Conservation (phyloP, 1,284 basidiomycete genomes). For the Microbotryomycetes sp. region DNA sequence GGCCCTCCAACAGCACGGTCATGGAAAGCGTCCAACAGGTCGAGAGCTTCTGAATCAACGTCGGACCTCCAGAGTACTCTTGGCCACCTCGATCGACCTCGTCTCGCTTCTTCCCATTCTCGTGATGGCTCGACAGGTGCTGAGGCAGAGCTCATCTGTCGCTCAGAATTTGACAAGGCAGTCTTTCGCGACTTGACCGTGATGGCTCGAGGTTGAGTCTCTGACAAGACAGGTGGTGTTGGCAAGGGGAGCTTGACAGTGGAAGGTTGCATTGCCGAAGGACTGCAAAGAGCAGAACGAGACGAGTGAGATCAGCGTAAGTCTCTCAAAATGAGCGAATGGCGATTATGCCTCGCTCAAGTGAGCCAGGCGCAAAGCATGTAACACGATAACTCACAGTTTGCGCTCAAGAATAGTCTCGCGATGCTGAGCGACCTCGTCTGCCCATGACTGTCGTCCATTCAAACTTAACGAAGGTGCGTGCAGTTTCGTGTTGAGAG, state of each 20-base stretch:
- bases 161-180: too few relatives aligned
- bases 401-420: background rate
- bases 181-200: too few relatives aligned
- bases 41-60: conserved; percentile 11
- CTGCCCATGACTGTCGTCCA: background rate
- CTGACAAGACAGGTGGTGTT: too few relatives aligned
- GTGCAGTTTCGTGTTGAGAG: too few relatives aligned
- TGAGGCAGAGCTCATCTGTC: background rate
- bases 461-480: too few relatives aligned
- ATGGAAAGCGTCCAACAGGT: conserved; percentile 20
- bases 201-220: too few relatives aligned
- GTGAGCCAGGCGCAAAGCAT: background rate
- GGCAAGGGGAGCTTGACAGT: too few relatives aligned
- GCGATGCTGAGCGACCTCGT: background rate
- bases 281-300: background rate
- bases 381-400: background rate
- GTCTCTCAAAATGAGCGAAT: background rate
- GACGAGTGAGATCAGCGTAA: background rate
- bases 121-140: background rate
- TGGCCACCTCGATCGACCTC: conserved; percentile 19
- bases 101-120: background rate
- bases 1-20: conserved; percentile 18
- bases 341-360: background rate
- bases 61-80: conserved; percentile 23
- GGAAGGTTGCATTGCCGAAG: too few relatives aligned